phyloP scores from a whole-genome alignment of 2,329 filamentous ascomycete genomes.

The Fusarium sp. region DNA sequence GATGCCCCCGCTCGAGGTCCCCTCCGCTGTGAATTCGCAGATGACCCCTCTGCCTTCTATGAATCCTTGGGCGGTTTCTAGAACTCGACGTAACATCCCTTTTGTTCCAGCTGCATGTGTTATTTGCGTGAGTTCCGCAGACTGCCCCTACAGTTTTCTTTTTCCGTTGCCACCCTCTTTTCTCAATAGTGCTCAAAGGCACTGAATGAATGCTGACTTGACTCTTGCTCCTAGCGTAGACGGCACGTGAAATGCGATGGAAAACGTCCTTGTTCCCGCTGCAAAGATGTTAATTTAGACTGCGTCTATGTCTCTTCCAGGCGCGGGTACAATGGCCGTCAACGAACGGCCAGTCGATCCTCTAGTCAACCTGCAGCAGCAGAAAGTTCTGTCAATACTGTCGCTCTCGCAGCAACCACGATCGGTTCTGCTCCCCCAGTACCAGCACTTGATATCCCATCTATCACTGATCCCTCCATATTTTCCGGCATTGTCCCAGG shows the following conservation, averaged over 20 bases:
- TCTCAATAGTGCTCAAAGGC: not conserved
- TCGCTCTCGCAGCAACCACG: not conserved
- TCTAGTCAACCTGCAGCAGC: fast-evolving
- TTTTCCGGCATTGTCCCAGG: fast-evolving
- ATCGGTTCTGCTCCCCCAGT: not conserved
- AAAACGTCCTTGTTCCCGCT: slow-evolving; percentile 9
- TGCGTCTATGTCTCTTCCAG: slow-evolving; percentile 7
- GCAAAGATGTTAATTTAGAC: not conserved
- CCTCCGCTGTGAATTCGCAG: not conserved
- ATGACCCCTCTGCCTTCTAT: fast-evolving
- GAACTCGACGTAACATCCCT: not conserved
- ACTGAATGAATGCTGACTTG: not conserved
- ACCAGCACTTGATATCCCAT: not conserved
- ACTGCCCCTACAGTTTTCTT: no score
- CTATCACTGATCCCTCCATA: not conserved
- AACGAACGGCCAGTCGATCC: not conserved
- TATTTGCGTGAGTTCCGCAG: slow-evolving; percentile 6
- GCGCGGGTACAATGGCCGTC: slow-evolving; percentile 1
- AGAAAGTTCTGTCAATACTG: fast-evolving
- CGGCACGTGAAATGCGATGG: slow-evolving; percentile 15
- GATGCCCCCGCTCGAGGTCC: not conserved
- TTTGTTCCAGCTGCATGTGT: slow-evolving; percentile 5
- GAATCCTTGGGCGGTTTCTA: not conserved
- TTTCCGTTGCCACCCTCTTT: not conserved
- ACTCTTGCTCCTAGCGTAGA: not conserved